Percentiles rank a stretch among this genome's conserved stretches.
Evolutionary conservation across 2,329 filamentous ascomycete species (phyloP).

Genomic region (Beauveria sp.): DNA sequence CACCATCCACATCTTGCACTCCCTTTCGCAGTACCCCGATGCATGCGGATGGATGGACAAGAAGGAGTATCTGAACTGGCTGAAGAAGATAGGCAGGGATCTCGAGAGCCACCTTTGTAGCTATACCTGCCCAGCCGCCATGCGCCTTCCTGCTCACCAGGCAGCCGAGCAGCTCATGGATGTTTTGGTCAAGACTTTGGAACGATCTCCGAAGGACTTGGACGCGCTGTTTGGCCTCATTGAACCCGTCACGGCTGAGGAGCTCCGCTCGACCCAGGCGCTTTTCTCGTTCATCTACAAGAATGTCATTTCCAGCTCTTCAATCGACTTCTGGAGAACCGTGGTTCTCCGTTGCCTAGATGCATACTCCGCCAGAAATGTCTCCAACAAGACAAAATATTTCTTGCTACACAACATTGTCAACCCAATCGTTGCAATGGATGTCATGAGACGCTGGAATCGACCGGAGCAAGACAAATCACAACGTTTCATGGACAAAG

Average conservation of each 20-base stretch:
- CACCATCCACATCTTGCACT: conserved; percentile 75
- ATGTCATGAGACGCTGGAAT: conserved; percentile 79
- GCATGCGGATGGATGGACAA: conserved; percentile 66
- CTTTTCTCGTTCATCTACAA: conserved; percentile 79
- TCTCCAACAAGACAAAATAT: conserved; percentile 83
- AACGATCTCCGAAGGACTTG: conserved; percentile 65
- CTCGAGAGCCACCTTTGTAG: conserved; percentile 66
- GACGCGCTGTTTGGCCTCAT: conserved; percentile 81
- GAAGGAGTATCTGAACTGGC: conserved; percentile 51
- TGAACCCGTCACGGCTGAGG: conserved; percentile 73
- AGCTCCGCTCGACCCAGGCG: conserved; percentile 68
- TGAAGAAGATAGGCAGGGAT: conserved; percentile 64
- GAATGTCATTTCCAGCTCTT: conserved; percentile 74
- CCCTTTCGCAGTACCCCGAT: conserved; percentile 60
- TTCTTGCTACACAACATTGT: conserved; percentile 88
- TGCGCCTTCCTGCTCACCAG: conserved; percentile 82
- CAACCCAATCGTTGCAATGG: conserved; percentile 94
- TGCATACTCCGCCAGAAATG: conserved; percentile 69
- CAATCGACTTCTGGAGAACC: conserved; percentile 77
- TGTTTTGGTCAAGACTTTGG: conserved; percentile 74
- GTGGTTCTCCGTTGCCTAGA: conserved; percentile 82
- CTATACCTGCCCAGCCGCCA: conserved; percentile 60
- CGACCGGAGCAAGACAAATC: conserved; percentile 46
- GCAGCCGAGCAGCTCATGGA: conserved; percentile 80
- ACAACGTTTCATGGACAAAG: conserved; percentile 73